phyloP scores from a whole-genome alignment of 495 filamentous ascomycete genomes.

The Venustampulla echinocandica region DNA sequence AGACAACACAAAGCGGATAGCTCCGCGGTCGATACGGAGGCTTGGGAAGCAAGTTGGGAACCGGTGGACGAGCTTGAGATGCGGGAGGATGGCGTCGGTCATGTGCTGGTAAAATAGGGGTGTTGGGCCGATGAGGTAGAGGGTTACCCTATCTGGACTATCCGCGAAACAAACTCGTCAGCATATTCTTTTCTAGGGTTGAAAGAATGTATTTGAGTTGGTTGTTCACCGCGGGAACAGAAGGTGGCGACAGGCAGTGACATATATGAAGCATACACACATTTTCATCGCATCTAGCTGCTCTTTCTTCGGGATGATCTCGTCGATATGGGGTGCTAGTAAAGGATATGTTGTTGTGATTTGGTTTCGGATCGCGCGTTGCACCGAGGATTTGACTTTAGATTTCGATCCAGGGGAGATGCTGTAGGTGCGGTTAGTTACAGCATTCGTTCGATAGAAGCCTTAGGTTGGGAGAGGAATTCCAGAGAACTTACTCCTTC shows the following conservation, averaged over 20 bases:
- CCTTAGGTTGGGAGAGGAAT: conserved; percentile 1
- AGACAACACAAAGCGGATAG: conserved; percentile 90
- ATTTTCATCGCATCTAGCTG: conserved; percentile 87
- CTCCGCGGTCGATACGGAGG: conserved; percentile 79
- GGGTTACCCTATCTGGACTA: conserved; percentile 73
- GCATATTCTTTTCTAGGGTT: not conserved
- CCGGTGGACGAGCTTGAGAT: conserved; percentile 66
- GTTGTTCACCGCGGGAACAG: not conserved
- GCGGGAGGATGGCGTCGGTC: conserved; percentile 68
- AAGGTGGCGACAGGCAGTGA: not conserved
- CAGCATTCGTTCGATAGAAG: conserved; percentile 22
- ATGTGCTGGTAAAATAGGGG: conserved; percentile 90
- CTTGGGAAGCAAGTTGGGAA: conserved; percentile 58
- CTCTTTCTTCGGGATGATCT: conserved; percentile 92
- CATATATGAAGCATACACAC: too few relatives aligned
- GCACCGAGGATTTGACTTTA: conserved; percentile 95
- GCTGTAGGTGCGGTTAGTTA: too few relatives aligned
- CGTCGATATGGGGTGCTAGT: conserved; percentile 83
- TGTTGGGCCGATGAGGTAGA: conserved; percentile 69
- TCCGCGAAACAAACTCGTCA: not conserved
- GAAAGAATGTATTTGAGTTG: not conserved
- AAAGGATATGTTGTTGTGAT: conserved; percentile 77
- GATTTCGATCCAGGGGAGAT: conserved; percentile 73
- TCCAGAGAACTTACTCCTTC: conserved; percentile 64
- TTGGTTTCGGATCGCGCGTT: conserved; percentile 74